Evolutionary conservation across 169 alveolate genomes (phyloP), one percentile per base, ranked within the genome.

Genomic region (Cryptosporidium ryanae): DNA sequence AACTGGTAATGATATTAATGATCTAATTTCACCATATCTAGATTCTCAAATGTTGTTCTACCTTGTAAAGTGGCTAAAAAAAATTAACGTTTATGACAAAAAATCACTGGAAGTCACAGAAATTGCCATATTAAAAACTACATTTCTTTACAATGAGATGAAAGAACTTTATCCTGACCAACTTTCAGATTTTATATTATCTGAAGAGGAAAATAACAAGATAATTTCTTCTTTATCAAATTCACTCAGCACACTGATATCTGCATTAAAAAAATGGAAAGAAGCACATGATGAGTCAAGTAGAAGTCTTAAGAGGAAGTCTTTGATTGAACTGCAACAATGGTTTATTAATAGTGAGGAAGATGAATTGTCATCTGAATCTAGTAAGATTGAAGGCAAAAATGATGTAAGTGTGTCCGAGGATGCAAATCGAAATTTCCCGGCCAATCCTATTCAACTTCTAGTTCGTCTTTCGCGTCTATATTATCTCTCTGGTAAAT

Each of bases 241-340:
- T 10, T 76, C 76, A 3, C 46, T 76, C 5, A 29, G 17, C 46
- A 18, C 87, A 2, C 64, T 76, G 25, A 76, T 76, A 38, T 43
- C 76, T 15, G 71, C 87, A 55, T 65, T 76, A n/a, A 76, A 59
- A 46, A 76, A 61, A 43, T 76, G 87, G 87, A 76, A 76, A 32
- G 87, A 76, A n/a, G 63, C 71, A 8, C 87, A 76, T 48, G 87
- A 76, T 44, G 87, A 76, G 27, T 76, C 87, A n/a, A 76, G 87
- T 63, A 55, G 87, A 25, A 76, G 87, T 61, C 29, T 76, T 12
- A 76, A 76, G 25, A 55, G 61, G 38, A 76, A 76, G 23, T 76
- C 87, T n/a, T 43, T 76, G 21, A 34, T 61, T 57, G 87, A 76
- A 44, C 31, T 76, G 1, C 87, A 76, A 18, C 87, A 76, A 23